A percentile compares a stretch with the other conserved stretches of the same genome.
phyloP scores from a whole-genome alignment of 2,329 filamentous ascomycete genomes.

The Aspergillus candidus region DNA sequence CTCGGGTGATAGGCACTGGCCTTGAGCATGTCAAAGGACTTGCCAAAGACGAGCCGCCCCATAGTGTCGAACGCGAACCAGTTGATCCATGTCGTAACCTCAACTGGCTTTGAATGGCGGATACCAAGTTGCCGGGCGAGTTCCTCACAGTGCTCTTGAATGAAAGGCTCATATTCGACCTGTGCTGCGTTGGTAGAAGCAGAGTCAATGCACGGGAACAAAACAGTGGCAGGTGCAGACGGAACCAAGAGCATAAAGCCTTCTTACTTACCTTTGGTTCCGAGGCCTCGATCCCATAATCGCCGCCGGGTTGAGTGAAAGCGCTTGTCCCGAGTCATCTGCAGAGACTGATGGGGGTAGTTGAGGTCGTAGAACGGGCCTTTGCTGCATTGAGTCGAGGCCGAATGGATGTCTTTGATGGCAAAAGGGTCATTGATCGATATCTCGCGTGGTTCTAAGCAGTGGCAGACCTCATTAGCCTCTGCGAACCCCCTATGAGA shows the following conservation, averaged over 20 bases:
- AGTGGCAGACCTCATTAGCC: not conserved
- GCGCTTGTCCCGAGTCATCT: conserved; percentile 1
- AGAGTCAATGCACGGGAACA: not conserved
- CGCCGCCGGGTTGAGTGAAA: not conserved
- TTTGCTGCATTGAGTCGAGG: conserved; percentile 1
- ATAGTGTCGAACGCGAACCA: conserved; percentile 2
- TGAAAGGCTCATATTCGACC: not conserved
- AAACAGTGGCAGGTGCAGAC: too few relatives aligned
- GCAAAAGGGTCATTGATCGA: conserved; percentile 3
- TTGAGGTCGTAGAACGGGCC: conserved; percentile 3
- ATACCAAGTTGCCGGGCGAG: not conserved
- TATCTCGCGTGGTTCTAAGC: conserved; percentile 1
- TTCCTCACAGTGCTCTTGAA: not conserved
- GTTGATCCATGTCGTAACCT: conserved; percentile 3
- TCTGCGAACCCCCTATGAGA: not conserved
- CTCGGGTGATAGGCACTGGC: not conserved
- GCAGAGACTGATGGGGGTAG: not conserved
- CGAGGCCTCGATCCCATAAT: conserved; percentile 1
- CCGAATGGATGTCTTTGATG: conserved; percentile 2
- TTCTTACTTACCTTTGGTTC: not conserved
- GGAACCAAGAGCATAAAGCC: too few relatives aligned
- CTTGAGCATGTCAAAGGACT: conserved; percentile 4
- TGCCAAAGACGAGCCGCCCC: conserved; percentile 4
- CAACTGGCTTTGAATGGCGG: not conserved
- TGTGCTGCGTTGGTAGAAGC: not conserved